Base-by-base conservation (phyloP, 108 stramenopile genomes). In the Skeletonema costatum region DNA sequence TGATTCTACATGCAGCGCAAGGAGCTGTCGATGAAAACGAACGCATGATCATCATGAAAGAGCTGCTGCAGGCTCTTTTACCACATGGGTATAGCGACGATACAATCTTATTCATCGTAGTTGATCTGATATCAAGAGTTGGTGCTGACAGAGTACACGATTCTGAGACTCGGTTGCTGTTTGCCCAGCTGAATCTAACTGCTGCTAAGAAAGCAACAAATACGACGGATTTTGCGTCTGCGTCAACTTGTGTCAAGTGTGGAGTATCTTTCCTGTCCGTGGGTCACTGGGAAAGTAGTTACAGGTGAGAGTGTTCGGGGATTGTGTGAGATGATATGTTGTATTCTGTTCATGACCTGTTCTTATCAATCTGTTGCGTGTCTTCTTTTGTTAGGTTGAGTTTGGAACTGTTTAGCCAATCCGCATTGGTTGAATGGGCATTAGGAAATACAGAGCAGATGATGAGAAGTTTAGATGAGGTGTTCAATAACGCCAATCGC, bases 201-300 rank as follows among this genome's bases (percentile, higher is more conserved):
- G 70, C 70, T 0, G 70, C 35, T 25, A 56, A 33, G 35, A 60
- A 60, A 11, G 31, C 70, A 11, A 70, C 58, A 32, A n/a, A 53
- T 25, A 29, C 68, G 42, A 16, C 70, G 16, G 58, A 70, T 38
- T 70, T 36, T 59, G 53, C 70, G 0, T 70, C 56, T 38, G 70
- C 70, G 33, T 19, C 25, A 30, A 38, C 3, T 7, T 70, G 58
- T 32, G 32, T 70, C 1, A 33, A 70, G 5, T 70, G 53, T 4
- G 70, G 70, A 17, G 60, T 70, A 29, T 70, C 70, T 21, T 70
- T 60, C 38, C 56, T 70, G 2, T 3, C 12, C 1, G n/a, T 0
- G 19, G 70, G n/a, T 11, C 10, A 38, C 50, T 70, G 70, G 70
- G 6, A 32, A 35, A 32, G 17, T 39, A 39, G 41, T 32, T 70